Evolutionary conservation across 2,329 filamentous ascomycete species (phyloP), one percentile per base, ranked within the genome.

Genomic region (Fusarium mexicanum): DNA sequence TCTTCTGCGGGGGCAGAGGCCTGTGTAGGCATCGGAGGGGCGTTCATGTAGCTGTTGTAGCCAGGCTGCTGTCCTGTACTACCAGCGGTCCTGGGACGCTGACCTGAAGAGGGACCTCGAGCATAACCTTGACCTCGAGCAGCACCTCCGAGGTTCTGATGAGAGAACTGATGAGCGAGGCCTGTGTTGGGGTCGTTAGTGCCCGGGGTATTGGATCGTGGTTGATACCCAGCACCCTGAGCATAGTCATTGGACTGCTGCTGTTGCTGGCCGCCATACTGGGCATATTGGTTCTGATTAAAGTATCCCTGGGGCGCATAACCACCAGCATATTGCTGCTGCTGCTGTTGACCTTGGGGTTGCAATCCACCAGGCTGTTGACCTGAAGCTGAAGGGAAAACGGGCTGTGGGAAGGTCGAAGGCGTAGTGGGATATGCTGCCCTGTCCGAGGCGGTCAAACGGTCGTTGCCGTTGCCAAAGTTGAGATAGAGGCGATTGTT

Each of bases 391-490:
- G 77, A 62, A 66, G 87, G 85, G 76, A 89, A 90, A 81, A 97
- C 93, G 69, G 95, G 95, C 85, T 98, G 96, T 18, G 96, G 96
- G 81, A 98, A 98, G 67, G 95, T 98, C 75, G 96, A 98, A 60
- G 96, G 96, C 16, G 96, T 98, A 61, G 96, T 95, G 77, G 93
- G 93, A 87, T 94, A 95, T 76, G 91, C 87, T 81, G 92, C 87
- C 81, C 92, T 88, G 82, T 92, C 92, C 82, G 87, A 88, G 79
- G 83, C 79, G 64, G 89, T 84, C 70, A 91, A 88, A 79, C 91
- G 90, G 77, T 91, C 89, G 83, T 90, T 91, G 81, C 88, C 89
- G 83, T 89, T 91, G 80, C 86, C 88, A 77, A 91, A 90, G 83
- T 92, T 92, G 80, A 93, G 87, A 80, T 89, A 88, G 64, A 93